These are phyloP conservation scores for Dalbergia oliveri DNA, from an alignment of 306 rosid species.

Conservation along the genomic window DNA sequence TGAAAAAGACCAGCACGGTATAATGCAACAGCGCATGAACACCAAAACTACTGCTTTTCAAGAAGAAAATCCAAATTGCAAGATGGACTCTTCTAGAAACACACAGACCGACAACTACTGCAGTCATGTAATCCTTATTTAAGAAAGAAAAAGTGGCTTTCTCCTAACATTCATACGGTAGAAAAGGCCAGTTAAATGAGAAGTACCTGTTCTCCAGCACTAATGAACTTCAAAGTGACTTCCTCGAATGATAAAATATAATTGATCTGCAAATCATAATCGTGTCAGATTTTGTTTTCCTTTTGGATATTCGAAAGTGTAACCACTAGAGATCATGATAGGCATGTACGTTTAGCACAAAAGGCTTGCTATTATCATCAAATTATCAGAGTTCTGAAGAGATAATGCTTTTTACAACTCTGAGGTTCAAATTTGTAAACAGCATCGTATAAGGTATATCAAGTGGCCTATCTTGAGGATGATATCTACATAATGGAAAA, in stretches of 20 bases:
- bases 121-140: constrained; percentile 29
- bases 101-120: constrained; percentile 7
- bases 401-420: not conserved
- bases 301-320: constrained; percentile 21
- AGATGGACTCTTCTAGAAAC: constrained; percentile 4
- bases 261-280: constrained; percentile 78
- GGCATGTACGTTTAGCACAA: constrained; percentile 18
- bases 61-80: constrained; percentile 26
- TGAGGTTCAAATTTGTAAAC: constrained; percentile 22
- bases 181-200: constrained; percentile 33
- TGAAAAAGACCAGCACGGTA: constrained; percentile 2
- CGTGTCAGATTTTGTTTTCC: constrained; percentile 41
- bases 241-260: constrained; percentile 91
- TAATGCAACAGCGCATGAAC: constrained; percentile 11
- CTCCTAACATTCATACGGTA: constrained; percentile 29
- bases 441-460: constrained; percentile 23
- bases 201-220: constrained; percentile 86
- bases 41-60: not conserved
- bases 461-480: constrained; percentile 16
- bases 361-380: constrained; percentile 17
- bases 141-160: constrained; percentile 17
- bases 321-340: constrained; percentile 38
- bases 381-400: constrained; percentile 20
- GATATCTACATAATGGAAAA: not conserved
- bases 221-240: constrained; percentile 89